These are phyloP conservation scores for Cryphonectria parasitica DNA, from an alignment of 2,329 filamentous ascomycete species.

Conservation along the genomic window DNA sequence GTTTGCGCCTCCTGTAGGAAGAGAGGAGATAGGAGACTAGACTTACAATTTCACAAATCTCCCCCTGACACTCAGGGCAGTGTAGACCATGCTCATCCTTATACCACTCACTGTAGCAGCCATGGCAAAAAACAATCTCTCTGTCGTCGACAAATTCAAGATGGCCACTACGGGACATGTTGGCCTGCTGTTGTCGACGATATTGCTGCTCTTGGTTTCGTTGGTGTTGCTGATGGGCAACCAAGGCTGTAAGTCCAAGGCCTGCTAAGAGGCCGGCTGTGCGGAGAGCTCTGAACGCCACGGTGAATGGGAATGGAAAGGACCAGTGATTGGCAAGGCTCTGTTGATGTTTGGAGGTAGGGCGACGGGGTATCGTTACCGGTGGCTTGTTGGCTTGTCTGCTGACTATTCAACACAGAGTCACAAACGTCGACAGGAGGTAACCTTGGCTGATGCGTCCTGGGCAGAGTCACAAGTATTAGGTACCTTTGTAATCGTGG, in stretches of 20 bases:
- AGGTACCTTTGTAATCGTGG: background rate
- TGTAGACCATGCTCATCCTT: slow-evolving; percentile 67
- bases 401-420: background rate
- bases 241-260: slow-evolving; percentile 61
- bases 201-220: slow-evolving; percentile 44
- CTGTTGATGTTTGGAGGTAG: background rate
- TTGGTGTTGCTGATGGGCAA: slow-evolving; percentile 55
- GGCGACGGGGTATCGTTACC: background rate
- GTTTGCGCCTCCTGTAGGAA: background rate
- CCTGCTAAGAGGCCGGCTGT: slow-evolving; percentile 59
- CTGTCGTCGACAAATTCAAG: slow-evolving; percentile 56
- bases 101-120: slow-evolving; percentile 82
- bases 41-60: slow-evolving; percentile 85
- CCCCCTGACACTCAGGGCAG: slow-evolving; percentile 78
- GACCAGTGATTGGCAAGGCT: background rate
- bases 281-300: slow-evolving; percentile 62
- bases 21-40: slow-evolving; percentile 29
- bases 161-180: slow-evolving; percentile 39
- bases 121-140: slow-evolving; percentile 86
- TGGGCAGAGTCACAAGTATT: background rate
- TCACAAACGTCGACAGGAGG: background rate
- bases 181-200: slow-evolving; percentile 37
- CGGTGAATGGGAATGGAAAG: slow-evolving; percentile 37
- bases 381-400: background rate
- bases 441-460: background rate